Evolutionary conservation across 2,329 filamentous ascomycete genomes (phyloP).

Genomic region (Fusarium chlamydosporum): DNA sequence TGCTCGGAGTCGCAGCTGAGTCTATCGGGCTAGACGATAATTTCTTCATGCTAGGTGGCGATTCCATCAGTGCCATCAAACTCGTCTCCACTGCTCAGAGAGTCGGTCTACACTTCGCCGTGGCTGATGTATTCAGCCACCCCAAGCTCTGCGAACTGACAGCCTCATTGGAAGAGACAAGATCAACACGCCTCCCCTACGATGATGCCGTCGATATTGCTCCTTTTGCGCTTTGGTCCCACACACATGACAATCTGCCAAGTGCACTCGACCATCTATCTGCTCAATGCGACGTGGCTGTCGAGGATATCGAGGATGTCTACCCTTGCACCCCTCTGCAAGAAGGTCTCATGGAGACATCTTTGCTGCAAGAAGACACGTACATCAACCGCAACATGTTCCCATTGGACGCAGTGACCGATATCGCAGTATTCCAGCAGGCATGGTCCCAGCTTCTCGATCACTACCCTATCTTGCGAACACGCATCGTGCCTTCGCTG

Average conservation of each 20-base stretch:
- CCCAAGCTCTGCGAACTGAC: slow-evolving; percentile 22
- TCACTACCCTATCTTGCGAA: slow-evolving; percentile 20
- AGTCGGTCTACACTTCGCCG: slow-evolving; percentile 17
- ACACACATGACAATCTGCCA: slow-evolving; percentile 16
- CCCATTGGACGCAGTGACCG: slow-evolving; percentile 13
- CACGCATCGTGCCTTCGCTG: slow-evolving; percentile 17
- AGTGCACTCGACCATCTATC: slow-evolving; percentile 20
- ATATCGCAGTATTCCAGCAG: slow-evolving; percentile 18
- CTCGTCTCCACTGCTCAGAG: slow-evolving; percentile 14
- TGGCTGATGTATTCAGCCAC: slow-evolving; percentile 16
- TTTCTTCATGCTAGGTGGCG: slow-evolving; percentile 18
- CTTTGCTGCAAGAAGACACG: slow-evolving; percentile 16
- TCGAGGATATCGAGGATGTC: slow-evolving; percentile 16
- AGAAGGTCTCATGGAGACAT: slow-evolving; percentile 17
- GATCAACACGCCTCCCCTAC: slow-evolving; percentile 13
- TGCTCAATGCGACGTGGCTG: slow-evolving; percentile 12
- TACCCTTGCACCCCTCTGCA: slow-evolving; percentile 18
- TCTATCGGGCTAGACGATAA: slow-evolving; percentile 17
- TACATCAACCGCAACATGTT: slow-evolving; percentile 20
- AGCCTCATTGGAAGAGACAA: slow-evolving; percentile 14
- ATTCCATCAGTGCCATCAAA: slow-evolving; percentile 15
- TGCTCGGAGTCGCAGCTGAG: slow-evolving; percentile 16
- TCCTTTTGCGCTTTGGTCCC: slow-evolving; percentile 16
- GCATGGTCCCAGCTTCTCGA: slow-evolving; percentile 19
- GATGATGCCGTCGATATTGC: slow-evolving; percentile 14